Base-by-base conservation (phyloP, 768 basidiomycete genomes). In the Crassisporium funariophilum region DNA sequence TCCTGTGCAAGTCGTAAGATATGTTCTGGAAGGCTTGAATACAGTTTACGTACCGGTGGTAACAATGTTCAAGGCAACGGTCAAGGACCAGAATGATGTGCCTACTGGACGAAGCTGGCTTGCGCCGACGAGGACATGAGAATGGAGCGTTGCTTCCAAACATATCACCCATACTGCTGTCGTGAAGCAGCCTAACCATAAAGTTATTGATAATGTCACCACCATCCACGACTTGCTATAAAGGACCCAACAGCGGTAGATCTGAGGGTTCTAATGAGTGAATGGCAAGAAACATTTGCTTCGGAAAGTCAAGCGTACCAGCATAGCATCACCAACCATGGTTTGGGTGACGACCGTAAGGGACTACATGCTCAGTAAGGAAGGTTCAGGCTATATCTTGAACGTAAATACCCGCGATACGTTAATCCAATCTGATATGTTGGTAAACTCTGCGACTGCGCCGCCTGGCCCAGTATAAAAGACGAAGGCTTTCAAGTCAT, bases 181-280 rank as follows among this genome's bases (percentile, higher is more conserved):
- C 23, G 47, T 52, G 21, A 53, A 35, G 25, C 47, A 44, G 1
- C 47, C 55, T 17, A 61, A 41, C 57, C 58, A 61, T 4, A 65
- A 41, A 10, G 62, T 20, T 4, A 58, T 20, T 1, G 60, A 53
- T 8, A 53, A 15, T 2, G 42, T 19, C 3, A 60, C 46, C 31
- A 57, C 46, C 15, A 29, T 17, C 55, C 55, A 61, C 7, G 48
- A 50, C 25, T 47, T 44, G 22, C 44, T 23, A 40, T 58, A 63
- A 2, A 63, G 44, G 12, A 63, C 48, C 49, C 48, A 65, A 41
- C 63, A 65, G 8, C 63, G 54, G 35, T 51, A 55, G 6, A 55
- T 55, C 54, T 55, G 27, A n/a, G 8, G 25, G 2, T 13, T 7
- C 11, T 48, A 23, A 35, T 16, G 20, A 11, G 13, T 16, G n/a